Base-by-base conservation (phyloP, 306 rosid genomes). In the Cyamopsis tetragonoloba region DNA sequence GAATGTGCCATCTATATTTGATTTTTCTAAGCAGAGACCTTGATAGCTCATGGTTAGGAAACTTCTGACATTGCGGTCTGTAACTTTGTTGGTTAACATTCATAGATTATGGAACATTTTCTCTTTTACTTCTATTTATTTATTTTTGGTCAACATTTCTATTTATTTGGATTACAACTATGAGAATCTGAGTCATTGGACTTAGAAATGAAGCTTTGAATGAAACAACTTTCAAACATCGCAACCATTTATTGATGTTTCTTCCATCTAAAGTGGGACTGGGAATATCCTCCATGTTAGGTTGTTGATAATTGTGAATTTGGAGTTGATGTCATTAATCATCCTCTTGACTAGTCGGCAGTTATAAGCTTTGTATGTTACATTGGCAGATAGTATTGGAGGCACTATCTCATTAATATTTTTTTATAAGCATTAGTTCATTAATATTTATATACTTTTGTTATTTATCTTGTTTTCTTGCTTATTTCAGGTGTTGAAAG, bases 401-500 rank as follows among this genome's bases (percentile, higher is more conserved):
- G 56, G 27, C 11, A 17, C 22, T n/a, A n/a, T n/a, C n/a, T n/a
- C n/a, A n/a, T n/a, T n/a, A n/a, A n/a, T n/a, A n/a, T n/a, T n/a
- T n/a, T n/a, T n/a, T n/a, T n/a, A n/a, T n/a, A n/a, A n/a, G n/a
- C n/a, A n/a, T n/a, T n/a, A n/a, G n/a, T n/a, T n/a, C n/a, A n/a
- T n/a, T n/a, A n/a, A n/a, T n/a, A n/a, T n/a, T n/a, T n/a, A n/a
- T n/a, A n/a, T n/a, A n/a, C 1, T 63, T 70, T 53, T 35, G 18
- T 32, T 54, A 19, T 61, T 77, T 53, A 59, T 46, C 57, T 42
- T 39, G 46, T 56, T 77, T 22, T 59, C 51, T 13, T 76, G 83
- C 39, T 35, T 54, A 68, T 86, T 83, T 70, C 83, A 95, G 99
- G 99, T 95, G 46, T 84, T 91, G 78, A 95, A 95, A 77, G 99